These are phyloP conservation scores for Cyclanthera cordifolia DNA, from an alignment of 306 rosid species.

Conservation along the genomic window DNA sequence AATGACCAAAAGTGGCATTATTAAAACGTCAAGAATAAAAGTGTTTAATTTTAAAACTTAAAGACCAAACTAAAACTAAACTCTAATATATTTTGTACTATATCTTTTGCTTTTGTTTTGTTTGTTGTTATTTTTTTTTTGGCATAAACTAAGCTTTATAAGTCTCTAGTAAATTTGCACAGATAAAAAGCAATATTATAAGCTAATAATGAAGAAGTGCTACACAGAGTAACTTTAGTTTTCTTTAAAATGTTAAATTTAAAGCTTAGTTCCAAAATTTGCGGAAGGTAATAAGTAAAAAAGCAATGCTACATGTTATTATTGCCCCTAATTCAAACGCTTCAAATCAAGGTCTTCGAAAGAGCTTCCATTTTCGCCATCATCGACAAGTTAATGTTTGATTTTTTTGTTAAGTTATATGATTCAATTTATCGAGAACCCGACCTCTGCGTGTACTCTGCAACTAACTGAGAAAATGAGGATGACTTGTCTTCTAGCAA, in stretches of 20 bases:
- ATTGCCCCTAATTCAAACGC: background rate
- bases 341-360: background rate
- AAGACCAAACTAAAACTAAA: no score
- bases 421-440: constrained; percentile 18
- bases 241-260: background rate
- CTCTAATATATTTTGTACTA: no score
- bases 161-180: background rate
- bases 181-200: background rate
- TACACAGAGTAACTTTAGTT: background rate
- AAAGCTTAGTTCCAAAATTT: background rate
- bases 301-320: background rate
- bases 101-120: no score
- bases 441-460: constrained; percentile 62
- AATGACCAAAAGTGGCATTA: no score
- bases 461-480: constrained; percentile 66
- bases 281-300: background rate
- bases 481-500: constrained; percentile 64
- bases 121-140: no score
- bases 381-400: background rate
- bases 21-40: no score
- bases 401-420: background rate
- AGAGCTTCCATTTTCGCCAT: background rate
- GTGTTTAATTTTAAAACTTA: no score
- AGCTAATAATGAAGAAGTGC: background rate
- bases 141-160: no score